These are phyloP conservation scores for Stachybotrys elegans DNA, from an alignment of 2,329 filamentous ascomycete genomes.

Conservation along the genomic window DNA sequence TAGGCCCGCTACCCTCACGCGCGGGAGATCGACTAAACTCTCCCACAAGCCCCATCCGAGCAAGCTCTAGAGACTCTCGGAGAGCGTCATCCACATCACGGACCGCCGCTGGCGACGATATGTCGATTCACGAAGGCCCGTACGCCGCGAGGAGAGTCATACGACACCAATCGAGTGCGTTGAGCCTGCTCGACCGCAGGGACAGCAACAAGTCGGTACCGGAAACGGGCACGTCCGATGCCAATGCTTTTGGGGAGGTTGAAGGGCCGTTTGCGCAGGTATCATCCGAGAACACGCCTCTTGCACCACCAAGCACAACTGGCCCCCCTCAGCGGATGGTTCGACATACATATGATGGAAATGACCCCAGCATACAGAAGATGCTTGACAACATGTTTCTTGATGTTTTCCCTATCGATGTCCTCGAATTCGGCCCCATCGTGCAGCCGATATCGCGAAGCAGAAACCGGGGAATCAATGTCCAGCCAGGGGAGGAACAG, in stretches of 20 bases:
- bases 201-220: constrained; percentile 54
- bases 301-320: constrained; percentile 20
- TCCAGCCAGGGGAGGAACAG: constrained; percentile 34
- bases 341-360: constrained; percentile 81
- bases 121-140: constrained; percentile 33
- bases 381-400: constrained; percentile 83
- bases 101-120: constrained; percentile 25
- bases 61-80: constrained; percentile 32
- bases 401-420: constrained; percentile 62
- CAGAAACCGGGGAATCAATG: constrained; percentile 47
- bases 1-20: constrained; percentile 22
- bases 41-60: constrained; percentile 21
- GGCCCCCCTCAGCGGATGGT: constrained; percentile 38
- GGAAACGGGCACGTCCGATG: constrained; percentile 54
- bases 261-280: constrained; percentile 48
- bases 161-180: constrained; percentile 54
- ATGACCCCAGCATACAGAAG: constrained; percentile 61
- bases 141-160: constrained; percentile 41
- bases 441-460: constrained; percentile 63
- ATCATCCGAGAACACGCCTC: constrained; percentile 3
- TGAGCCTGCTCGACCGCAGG: constrained; percentile 54
- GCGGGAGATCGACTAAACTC: constrained; percentile 22
- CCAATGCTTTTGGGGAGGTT: constrained; percentile 56
- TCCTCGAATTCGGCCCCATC: constrained; percentile 71
- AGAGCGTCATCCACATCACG: constrained; percentile 25